phyloP scores from a whole-genome alignment of 192 early-diverging fungal genomes.

The Jimgerdemannia flammicorona region DNA sequence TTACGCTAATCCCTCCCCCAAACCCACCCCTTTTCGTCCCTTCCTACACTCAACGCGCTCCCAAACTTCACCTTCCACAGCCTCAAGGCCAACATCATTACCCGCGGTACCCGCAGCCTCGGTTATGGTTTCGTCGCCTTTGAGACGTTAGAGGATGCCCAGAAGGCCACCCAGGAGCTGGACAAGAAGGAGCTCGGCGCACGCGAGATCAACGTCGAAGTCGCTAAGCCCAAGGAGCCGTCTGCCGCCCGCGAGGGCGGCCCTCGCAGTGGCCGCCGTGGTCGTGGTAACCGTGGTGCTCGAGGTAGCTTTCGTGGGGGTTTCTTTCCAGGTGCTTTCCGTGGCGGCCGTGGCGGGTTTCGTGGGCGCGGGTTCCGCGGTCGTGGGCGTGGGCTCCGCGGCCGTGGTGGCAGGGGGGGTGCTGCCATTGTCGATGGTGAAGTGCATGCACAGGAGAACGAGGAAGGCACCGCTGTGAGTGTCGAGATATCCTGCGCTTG shows the following conservation, averaged over 20 bases:
- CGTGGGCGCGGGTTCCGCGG: not conserved
- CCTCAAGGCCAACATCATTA: conserved; percentile 75
- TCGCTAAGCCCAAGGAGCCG: conserved; percentile 63
- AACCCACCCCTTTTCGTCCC: too few species aligned
- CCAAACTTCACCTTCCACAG: conserved; percentile 26
- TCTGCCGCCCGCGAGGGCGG: not conserved
- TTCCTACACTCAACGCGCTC: too few species aligned
- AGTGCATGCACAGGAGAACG: not conserved
- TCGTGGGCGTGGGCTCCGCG: conserved; percentile 2
- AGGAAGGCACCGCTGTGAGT: not conserved
- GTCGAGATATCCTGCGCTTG: not conserved
- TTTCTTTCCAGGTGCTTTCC: not conserved
- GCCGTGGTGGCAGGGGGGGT: conserved; percentile 10
- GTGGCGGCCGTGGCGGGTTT: not conserved
- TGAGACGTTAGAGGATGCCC: conserved; percentile 61
- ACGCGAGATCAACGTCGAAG: conserved; percentile 88
- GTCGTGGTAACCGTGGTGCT: conserved; percentile 27
- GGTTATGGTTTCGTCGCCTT: conserved; percentile 96
- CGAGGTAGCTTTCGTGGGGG: not conserved
- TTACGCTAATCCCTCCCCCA: too few species aligned
- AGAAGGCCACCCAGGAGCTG: conserved; percentile 66
- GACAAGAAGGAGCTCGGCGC: conserved; percentile 85
- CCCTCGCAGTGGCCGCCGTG: conserved; percentile 38
- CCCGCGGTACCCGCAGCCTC: conserved; percentile 72
- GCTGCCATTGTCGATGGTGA: conserved; percentile 20